A percentile compares a stretch with the other conserved stretches of the same genome.
phyloP scores from a whole-genome alignment of 73 alveolate genomes.

The Symbiodinium natans region DNA sequence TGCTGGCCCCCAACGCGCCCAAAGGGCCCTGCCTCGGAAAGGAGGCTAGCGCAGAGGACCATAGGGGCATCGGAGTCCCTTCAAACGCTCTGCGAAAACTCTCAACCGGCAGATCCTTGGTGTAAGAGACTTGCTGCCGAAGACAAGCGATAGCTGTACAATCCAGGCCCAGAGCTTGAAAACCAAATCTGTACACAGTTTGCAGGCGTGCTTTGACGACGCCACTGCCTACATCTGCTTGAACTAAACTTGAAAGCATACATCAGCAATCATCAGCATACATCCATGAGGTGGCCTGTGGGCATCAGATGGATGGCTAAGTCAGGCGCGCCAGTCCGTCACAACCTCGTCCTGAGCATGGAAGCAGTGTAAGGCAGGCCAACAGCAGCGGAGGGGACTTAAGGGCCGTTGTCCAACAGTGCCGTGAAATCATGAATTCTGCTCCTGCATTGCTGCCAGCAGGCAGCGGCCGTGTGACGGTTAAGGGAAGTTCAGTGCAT shows the following conservation, averaged over 20 bases:
- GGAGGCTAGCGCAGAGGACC: neutral
- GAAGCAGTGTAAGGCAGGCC: neutral
- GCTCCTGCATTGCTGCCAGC: too few relatives aligned
- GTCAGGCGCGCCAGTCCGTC: constrained; percentile 81
- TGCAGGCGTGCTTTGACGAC: neutral
- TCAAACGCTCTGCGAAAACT: neutral
- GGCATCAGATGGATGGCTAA: neutral
- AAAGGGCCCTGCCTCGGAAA: neutral
- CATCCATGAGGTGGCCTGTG: neutral
- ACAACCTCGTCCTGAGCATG: constrained; percentile 78
- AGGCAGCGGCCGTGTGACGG: too few relatives aligned
- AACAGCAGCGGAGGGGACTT: neutral
- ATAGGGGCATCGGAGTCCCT: too few relatives aligned
- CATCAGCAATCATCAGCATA: neutral
- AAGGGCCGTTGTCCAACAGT: neutral
- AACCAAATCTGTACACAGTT: neutral
- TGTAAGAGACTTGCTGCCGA: too few relatives aligned
- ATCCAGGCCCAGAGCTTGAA: constrained; percentile 20
- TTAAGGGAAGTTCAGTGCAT: too few relatives aligned
- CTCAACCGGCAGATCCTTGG: neutral
- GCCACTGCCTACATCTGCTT: neutral
- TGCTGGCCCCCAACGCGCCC: neutral
- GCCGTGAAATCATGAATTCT: too few relatives aligned
- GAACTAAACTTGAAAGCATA: neutral
- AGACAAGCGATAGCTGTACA: neutral